phyloP scores from a whole-genome alignment of 2,329 filamentous ascomycete genomes.

The Neobulgaria alba region DNA sequence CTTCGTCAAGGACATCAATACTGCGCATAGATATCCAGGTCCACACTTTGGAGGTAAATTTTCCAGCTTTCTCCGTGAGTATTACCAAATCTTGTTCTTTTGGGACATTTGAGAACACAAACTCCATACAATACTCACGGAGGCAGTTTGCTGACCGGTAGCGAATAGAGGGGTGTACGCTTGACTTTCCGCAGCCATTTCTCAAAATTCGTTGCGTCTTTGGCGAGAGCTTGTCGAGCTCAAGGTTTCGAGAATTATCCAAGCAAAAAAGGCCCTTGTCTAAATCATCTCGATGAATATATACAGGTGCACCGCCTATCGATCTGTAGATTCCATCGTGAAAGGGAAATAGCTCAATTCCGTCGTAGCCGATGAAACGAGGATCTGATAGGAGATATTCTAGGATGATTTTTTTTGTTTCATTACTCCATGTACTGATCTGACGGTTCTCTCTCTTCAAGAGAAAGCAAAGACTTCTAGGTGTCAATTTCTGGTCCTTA shows the following conservation, averaged over 20 bases:
- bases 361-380: slow-evolving; percentile 6
- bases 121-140: slow-evolving; percentile 9
- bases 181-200: slow-evolving; percentile 4
- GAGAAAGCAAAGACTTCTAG: slow-evolving; percentile 10
- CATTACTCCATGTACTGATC: slow-evolving; percentile 6
- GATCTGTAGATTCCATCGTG: slow-evolving; percentile 17
- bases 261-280: slow-evolving; percentile 16
- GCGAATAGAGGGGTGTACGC: slow-evolving; percentile 12
- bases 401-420: slow-evolving; percentile 12
- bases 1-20: slow-evolving; percentile 6
- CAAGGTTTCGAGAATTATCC: slow-evolving; percentile 12
- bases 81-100: slow-evolving; percentile 7
- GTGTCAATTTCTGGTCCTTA: slow-evolving; percentile 3
- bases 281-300: slow-evolving; percentile 13
- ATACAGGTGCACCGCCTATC: slow-evolving; percentile 6
- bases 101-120: slow-evolving; percentile 8
- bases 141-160: slow-evolving; percentile 12
- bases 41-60: slow-evolving; percentile 10
- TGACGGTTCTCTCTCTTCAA: slow-evolving; percentile 3
- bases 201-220: slow-evolving; percentile 1
- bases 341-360: slow-evolving; percentile 18
- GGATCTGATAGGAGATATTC: slow-evolving; percentile 14
- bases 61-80: slow-evolving; percentile 3
- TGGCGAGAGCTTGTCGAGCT: slow-evolving; percentile 10
- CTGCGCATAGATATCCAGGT: slow-evolving; percentile 15